Evolutionary conservation across 768 basidiomycete genomes (phyloP).

Genomic region (Mycena amicta): DNA sequence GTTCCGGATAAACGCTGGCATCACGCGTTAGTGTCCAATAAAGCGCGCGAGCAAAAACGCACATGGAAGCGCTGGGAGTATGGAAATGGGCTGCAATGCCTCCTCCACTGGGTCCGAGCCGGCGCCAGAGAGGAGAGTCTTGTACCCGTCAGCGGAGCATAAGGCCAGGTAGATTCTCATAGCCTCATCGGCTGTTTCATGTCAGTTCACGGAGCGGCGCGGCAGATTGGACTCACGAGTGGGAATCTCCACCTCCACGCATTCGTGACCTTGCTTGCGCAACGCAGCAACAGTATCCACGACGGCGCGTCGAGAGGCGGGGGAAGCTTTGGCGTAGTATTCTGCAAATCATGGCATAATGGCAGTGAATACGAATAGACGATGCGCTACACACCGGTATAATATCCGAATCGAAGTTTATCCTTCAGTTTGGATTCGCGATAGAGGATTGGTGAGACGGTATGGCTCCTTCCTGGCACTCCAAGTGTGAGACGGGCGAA

Average conservation of each 20-base stretch:
- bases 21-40: too few relatives aligned
- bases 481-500: slow-evolving; percentile 12
- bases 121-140: background rate
- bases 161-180: background rate
- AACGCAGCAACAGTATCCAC: slow-evolving; percentile 47
- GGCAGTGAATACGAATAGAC: too few relatives aligned
- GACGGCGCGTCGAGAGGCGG: slow-evolving; percentile 60
- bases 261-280: slow-evolving; percentile 47
- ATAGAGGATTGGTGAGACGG: slow-evolving; percentile 7
- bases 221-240: background rate
- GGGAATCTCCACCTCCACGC: slow-evolving; percentile 37
- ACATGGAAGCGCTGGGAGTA: background rate
- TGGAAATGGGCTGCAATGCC: background rate
- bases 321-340: slow-evolving; percentile 59
- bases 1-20: slow-evolving; percentile 7
- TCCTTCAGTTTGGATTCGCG: slow-evolving; percentile 10
- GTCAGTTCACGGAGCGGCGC: too few relatives aligned
- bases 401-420: slow-evolving; percentile 39
- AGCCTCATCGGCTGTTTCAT: slow-evolving; percentile 2
- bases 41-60: too few relatives aligned
- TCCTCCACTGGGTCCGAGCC: slow-evolving; percentile 14
- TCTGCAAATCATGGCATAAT: too few relatives aligned
- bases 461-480: background rate
- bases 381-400: too few relatives aligned
- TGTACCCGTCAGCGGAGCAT: slow-evolving; percentile 14